Percentiles rank a stretch among this genome's conserved stretches.
phyloP scores from a whole-genome alignment of 2,329 filamentous ascomycete genomes.

The Fusarium sp. region DNA sequence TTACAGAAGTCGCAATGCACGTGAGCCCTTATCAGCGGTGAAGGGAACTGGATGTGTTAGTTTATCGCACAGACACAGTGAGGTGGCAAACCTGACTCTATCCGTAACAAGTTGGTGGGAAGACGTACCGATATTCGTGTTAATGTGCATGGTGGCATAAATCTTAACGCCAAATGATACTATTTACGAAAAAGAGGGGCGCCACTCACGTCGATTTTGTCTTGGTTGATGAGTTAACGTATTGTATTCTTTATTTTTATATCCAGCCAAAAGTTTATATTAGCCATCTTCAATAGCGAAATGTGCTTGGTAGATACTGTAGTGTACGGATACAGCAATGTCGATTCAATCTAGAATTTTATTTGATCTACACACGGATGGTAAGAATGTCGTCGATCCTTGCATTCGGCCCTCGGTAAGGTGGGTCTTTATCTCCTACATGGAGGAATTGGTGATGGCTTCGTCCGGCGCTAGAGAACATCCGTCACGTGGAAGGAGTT shows the following conservation, averaged over 20 bases:
- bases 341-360: neutral
- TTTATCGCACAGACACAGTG: slow-evolving; percentile 29
- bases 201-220: slow-evolving; percentile 28
- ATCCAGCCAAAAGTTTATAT: slow-evolving; percentile 2
- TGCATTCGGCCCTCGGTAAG: slow-evolving; percentile 1
- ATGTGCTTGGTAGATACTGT: neutral
- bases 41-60: slow-evolving; percentile 1
- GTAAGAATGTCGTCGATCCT: slow-evolving; percentile 18
- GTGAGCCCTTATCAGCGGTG: slow-evolving; percentile 31
- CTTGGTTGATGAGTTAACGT: neutral
- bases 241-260: neutral
- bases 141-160: slow-evolving; percentile 27
- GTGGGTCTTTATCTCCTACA: slow-evolving; percentile 14
- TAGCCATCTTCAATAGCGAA: neutral
- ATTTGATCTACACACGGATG: neutral
- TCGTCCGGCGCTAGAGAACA: slow-evolving; percentile 2
- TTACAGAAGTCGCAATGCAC: neutral
- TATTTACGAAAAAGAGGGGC: slow-evolving; percentile 6
- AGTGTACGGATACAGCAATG: slow-evolving; percentile 1
- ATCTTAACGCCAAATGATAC: slow-evolving; percentile 27
- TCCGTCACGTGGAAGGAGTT: neutral
- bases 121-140: slow-evolving; percentile 1
- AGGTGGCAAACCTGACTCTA: slow-evolving; percentile 5
- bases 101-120: slow-evolving; percentile 1
- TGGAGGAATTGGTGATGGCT: slow-evolving; percentile 8